phyloP scores from a whole-genome alignment of 2,329 filamentous ascomycete genomes.

The Pyrenophora seminiperda region DNA sequence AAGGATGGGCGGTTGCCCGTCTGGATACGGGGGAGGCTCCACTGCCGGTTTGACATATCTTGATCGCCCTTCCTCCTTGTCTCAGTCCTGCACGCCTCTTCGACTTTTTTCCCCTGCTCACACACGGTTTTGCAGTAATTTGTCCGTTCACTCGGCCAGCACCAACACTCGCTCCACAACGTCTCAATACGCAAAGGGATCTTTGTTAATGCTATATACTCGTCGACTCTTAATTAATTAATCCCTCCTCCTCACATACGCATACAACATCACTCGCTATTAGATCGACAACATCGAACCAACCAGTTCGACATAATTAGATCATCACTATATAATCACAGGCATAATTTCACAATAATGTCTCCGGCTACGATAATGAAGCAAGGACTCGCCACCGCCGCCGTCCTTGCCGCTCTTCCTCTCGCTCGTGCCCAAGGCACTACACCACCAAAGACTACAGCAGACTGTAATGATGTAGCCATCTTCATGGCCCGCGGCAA shows the following conservation, averaged over 20 bases:
- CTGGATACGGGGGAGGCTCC: slow-evolving; percentile 6
- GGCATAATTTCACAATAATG: slow-evolving; percentile 3
- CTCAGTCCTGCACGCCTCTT: background rate
- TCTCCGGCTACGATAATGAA: slow-evolving; percentile 4
- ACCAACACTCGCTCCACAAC: slow-evolving; percentile 9
- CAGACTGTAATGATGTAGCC: slow-evolving; percentile 10
- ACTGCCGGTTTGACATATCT: slow-evolving; percentile 11
- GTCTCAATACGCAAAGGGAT: background rate
- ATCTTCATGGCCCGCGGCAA: slow-evolving; percentile 15
- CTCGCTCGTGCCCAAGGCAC: slow-evolving; percentile 5
- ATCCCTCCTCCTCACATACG: too few species aligned
- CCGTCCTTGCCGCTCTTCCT: slow-evolving; percentile 10
- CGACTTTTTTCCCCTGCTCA: background rate
- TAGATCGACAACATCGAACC: too few species aligned
- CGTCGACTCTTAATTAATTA: slow-evolving; percentile 4
- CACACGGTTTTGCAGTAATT: slow-evolving; percentile 6
- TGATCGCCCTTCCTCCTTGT: slow-evolving; percentile 3
- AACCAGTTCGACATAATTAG: too few species aligned
- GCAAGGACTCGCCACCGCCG: slow-evolving; percentile 12
- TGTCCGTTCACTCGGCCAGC: slow-evolving; percentile 9
- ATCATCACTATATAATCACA: too few species aligned
- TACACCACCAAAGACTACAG: slow-evolving; percentile 9
- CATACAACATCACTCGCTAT: slow-evolving; percentile 1
- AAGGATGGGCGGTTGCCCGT: background rate
- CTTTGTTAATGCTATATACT: slow-evolving; percentile 3